Conservation (phyloP, 768 basidiomycete species). For the Russula abietina region DNA sequence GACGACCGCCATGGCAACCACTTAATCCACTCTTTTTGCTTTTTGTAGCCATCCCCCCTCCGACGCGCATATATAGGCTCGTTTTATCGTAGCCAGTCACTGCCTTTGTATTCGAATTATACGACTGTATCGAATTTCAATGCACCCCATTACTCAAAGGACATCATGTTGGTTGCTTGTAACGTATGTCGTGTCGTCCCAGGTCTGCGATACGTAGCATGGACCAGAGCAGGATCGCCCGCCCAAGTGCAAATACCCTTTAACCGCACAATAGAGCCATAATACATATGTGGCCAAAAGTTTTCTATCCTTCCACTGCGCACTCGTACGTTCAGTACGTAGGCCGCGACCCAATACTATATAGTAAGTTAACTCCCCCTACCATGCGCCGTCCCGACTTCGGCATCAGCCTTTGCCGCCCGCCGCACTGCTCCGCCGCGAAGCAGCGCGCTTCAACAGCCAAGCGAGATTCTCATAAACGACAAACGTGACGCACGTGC, state of each 20-base stretch:
- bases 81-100: neutral
- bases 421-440: constrained; percentile 39
- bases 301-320: neutral
- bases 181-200: no score
- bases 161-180: no score
- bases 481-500: constrained; percentile 96
- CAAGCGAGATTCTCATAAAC: constrained; percentile 93
- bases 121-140: neutral
- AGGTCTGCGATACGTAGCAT: no score
- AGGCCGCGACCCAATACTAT: neutral
- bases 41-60: neutral
- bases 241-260: no score
- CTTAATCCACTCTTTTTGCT: no score
- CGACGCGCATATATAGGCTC: neutral
- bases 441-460: constrained; percentile 63
- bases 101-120: neutral
- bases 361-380: neutral
- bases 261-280: neutral
- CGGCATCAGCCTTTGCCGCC: neutral
- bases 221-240: no score
- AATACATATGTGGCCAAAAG: neutral
- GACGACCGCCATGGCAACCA: no score
- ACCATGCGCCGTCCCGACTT: neutral
- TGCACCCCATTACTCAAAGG: neutral
- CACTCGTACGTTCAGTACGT: neutral